Evolutionary conservation across 2,329 filamentous ascomycete genomes (phyloP).

Genomic region (Talaromyces sp.): DNA sequence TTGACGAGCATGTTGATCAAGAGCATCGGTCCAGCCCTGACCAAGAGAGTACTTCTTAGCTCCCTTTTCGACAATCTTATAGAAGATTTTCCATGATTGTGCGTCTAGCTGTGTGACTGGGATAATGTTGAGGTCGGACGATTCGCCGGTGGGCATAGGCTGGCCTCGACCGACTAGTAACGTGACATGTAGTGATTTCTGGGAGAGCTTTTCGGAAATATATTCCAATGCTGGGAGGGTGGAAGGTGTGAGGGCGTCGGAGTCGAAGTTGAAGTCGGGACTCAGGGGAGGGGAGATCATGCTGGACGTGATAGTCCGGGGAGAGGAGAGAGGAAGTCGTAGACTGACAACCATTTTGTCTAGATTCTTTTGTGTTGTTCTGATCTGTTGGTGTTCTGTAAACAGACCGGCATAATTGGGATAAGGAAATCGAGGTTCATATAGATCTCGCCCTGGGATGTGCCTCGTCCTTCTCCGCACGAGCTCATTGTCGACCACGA

Average conservation of each 20-base stretch:
- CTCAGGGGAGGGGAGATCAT: constrained; percentile 44
- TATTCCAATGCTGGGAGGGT: constrained; percentile 41
- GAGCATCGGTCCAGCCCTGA: constrained; percentile 37
- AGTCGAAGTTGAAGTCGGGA: constrained; percentile 36
- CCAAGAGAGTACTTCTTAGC: constrained; percentile 38
- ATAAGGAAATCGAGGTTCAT: background rate
- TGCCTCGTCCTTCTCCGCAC: background rate
- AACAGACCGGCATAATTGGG: background rate
- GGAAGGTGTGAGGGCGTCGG: constrained; percentile 35
- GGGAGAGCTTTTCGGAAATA: constrained; percentile 40
- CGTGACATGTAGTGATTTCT: constrained; percentile 39
- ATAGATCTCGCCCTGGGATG: background rate
- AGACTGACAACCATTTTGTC: constrained; percentile 15
- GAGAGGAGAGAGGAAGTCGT: constrained; percentile 23
- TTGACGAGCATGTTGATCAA: constrained; percentile 24
- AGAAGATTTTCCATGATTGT: constrained; percentile 30
- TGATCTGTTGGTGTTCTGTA: background rate
- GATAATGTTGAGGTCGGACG: constrained; percentile 38
- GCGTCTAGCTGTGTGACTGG: constrained; percentile 34
- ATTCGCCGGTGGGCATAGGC: constrained; percentile 37
- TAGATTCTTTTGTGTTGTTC: background rate
- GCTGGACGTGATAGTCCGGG: constrained; percentile 36
- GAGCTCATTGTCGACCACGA: background rate
- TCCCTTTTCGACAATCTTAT: constrained; percentile 35
- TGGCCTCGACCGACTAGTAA: constrained; percentile 40